Conservation (phyloP, 2,329 filamentous ascomycete species). For the Pseudogymnoascus sp. region DNA sequence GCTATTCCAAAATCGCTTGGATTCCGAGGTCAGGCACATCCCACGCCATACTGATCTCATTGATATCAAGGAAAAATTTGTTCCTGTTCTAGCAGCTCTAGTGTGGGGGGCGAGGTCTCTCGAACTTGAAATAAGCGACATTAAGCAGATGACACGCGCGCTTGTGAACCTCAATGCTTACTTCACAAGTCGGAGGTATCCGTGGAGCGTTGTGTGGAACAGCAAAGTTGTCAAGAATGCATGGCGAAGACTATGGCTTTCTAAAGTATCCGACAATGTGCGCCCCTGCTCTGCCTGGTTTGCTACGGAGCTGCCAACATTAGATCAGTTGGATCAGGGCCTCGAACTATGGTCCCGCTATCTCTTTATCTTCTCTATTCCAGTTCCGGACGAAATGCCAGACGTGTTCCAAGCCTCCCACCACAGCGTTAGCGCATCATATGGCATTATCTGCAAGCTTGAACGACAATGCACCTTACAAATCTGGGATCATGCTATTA, state of each 20-base stretch:
- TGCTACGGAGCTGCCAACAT: constrained; percentile 28
- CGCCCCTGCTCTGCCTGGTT: constrained; percentile 21
- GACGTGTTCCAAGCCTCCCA: constrained; percentile 51
- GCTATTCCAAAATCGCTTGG: constrained; percentile 45
- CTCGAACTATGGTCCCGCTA: constrained; percentile 34
- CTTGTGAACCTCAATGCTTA: constrained; percentile 42
- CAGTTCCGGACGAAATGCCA: constrained; percentile 47
- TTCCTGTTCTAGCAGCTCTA: constrained; percentile 37
- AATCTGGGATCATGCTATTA: constrained; percentile 53
- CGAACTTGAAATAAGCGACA: constrained; percentile 34
- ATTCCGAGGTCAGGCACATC: constrained; percentile 41
- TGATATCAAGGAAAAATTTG: constrained; percentile 39
- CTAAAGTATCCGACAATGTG: constrained; percentile 31
- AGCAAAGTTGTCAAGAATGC: constrained; percentile 36
- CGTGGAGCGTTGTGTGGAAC: constrained; percentile 35
- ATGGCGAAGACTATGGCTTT: constrained; percentile 42
- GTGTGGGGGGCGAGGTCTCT: constrained; percentile 40
- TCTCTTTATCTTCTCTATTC: constrained; percentile 50
- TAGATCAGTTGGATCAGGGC: constrained; percentile 28
- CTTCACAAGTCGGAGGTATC: constrained; percentile 42
- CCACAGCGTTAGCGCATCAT: constrained; percentile 48
- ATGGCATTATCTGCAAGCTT: constrained; percentile 50
- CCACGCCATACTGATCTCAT: constrained; percentile 30
- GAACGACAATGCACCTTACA: constrained; percentile 47
- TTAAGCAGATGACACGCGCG: constrained; percentile 38